A percentile compares a stretch with the other conserved stretches of the same genome.
Evolutionary conservation across 2,329 filamentous ascomycete species (phyloP).

Genomic region (Rhynchosporium agropyri): DNA sequence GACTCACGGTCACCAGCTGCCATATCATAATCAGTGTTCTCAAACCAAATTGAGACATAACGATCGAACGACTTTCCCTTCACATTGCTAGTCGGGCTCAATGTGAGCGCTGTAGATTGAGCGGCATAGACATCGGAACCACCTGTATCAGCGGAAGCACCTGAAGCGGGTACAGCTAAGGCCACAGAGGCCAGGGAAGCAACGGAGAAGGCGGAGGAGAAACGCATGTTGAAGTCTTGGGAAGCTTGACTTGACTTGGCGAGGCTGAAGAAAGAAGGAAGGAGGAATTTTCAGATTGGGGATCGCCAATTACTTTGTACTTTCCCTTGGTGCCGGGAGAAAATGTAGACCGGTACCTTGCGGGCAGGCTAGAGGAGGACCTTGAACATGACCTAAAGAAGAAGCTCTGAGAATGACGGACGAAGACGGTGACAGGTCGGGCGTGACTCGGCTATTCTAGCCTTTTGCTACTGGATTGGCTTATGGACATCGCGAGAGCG

Average conservation of each 20-base stretch:
- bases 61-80: slow-evolving; percentile 74
- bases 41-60: slow-evolving; percentile 73
- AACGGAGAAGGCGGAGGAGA: slow-evolving; percentile 31
- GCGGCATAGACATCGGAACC: slow-evolving; percentile 55
- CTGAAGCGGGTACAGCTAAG: slow-evolving; percentile 33
- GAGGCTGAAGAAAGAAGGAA: slow-evolving; percentile 26
- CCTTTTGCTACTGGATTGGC: not conserved
- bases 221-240: slow-evolving; percentile 35
- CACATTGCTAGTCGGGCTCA: slow-evolving; percentile 63
- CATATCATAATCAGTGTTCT: slow-evolving; percentile 72
- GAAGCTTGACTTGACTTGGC: slow-evolving; percentile 17
- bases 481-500: slow-evolving; percentile 8
- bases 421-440: slow-evolving; percentile 14
- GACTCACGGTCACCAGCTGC: slow-evolving; percentile 62
- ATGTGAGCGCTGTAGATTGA: slow-evolving; percentile 61
- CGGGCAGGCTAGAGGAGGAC: not conserved
- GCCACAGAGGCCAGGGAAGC: slow-evolving; percentile 38
- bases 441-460: not conserved
- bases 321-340: slow-evolving; percentile 14
- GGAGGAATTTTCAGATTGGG: slow-evolving; percentile 14
- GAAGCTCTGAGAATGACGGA: slow-evolving; percentile 18
- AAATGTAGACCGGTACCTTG: slow-evolving; percentile 21
- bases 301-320: slow-evolving; percentile 34
- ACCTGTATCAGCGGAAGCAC: slow-evolving; percentile 51
- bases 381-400: slow-evolving; percentile 8